Percentiles rank a stretch among this genome's conserved stretches.
These are phyloP conservation scores for Huntiella omanensis DNA, from an alignment of 2,329 filamentous ascomycete species.

Conservation along the genomic window DNA sequence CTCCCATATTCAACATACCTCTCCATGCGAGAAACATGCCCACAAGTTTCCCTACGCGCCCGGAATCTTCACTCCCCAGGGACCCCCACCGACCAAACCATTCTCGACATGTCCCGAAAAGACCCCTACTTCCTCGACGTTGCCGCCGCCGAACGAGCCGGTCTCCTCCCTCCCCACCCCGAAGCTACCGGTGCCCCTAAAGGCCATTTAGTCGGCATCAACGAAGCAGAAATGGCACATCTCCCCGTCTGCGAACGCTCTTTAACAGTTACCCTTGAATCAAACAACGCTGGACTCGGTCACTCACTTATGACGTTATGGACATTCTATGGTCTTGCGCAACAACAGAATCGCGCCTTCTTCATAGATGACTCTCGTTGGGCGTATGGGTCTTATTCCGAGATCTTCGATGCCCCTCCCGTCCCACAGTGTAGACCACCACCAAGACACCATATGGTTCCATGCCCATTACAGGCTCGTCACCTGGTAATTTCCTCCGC, in stretches of 20 bases:
- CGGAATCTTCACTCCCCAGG: slow-evolving; percentile 21
- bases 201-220: slow-evolving; percentile 30
- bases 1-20: slow-evolving; percentile 45
- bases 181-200: slow-evolving; percentile 19
- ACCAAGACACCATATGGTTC: slow-evolving; percentile 55
- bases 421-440: slow-evolving; percentile 49
- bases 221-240: slow-evolving; percentile 24
- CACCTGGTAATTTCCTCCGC: slow-evolving; percentile 58
- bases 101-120: slow-evolving; percentile 25
- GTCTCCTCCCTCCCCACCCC: slow-evolving; percentile 31
- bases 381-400: slow-evolving; percentile 58
- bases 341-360: slow-evolving; percentile 55
- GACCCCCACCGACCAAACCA: slow-evolving; percentile 2
- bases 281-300: slow-evolving; percentile 54
- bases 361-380: slow-evolving; percentile 74
- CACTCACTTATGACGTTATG: slow-evolving; percentile 61
- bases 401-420: slow-evolving; percentile 53
- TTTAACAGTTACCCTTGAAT: slow-evolving; percentile 63
- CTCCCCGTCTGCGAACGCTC: slow-evolving; percentile 46
- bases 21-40: slow-evolving; percentile 49
- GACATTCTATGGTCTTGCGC: slow-evolving; percentile 65
- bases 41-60: slow-evolving; percentile 42
- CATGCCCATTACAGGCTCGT: slow-evolving; percentile 56
- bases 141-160: slow-evolving; percentile 45
- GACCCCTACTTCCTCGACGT: slow-evolving; percentile 61